Evolutionary conservation across 108 stramenopile species (phyloP).

Genomic region (Cyclotella distinguenda): DNA sequence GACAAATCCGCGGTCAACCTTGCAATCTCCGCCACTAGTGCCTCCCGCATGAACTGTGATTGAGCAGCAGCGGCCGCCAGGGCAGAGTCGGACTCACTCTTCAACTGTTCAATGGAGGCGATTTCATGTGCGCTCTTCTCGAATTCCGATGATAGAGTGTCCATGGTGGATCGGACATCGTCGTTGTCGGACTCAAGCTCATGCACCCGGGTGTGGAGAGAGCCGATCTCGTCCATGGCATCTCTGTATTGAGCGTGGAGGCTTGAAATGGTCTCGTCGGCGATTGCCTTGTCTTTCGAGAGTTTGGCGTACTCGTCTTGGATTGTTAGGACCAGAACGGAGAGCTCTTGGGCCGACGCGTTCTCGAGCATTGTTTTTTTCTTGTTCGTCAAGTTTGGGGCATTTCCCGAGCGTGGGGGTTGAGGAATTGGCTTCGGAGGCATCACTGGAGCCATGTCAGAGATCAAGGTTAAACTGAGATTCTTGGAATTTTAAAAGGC

Average conservation of each 20-base stretch:
- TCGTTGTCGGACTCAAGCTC: slow-evolving; percentile 39
- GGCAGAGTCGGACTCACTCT: slow-evolving; percentile 17
- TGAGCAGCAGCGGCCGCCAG: slow-evolving; percentile 13
- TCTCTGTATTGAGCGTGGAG: slow-evolving; percentile 41
- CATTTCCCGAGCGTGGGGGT: slow-evolving; percentile 18
- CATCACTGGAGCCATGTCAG: neutral
- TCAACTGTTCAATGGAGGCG: slow-evolving; percentile 30
- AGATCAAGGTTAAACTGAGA: neutral
- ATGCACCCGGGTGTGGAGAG: slow-evolving; percentile 22
- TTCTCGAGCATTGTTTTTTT: slow-evolving; percentile 39
- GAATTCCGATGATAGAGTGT: slow-evolving; percentile 36
- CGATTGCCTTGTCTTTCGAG: slow-evolving; percentile 41
- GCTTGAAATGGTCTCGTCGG: slow-evolving; percentile 27
- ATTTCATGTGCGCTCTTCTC: slow-evolving; percentile 45
- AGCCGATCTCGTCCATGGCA: slow-evolving; percentile 44
- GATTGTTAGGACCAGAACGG: slow-evolving; percentile 49
- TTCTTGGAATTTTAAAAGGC: no score
- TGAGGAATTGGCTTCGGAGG: neutral
- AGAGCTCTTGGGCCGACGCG: slow-evolving; percentile 46
- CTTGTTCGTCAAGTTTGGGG: neutral
- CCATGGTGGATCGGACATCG: slow-evolving; percentile 46
- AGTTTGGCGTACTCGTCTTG: slow-evolving; percentile 49
- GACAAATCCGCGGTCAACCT: slow-evolving; percentile 26
- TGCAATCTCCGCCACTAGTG: slow-evolving; percentile 29
- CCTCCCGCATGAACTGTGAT: slow-evolving; percentile 28